Conservation (phyloP, 2,329 filamentous ascomycete species). For the Cladosporium phlei region DNA sequence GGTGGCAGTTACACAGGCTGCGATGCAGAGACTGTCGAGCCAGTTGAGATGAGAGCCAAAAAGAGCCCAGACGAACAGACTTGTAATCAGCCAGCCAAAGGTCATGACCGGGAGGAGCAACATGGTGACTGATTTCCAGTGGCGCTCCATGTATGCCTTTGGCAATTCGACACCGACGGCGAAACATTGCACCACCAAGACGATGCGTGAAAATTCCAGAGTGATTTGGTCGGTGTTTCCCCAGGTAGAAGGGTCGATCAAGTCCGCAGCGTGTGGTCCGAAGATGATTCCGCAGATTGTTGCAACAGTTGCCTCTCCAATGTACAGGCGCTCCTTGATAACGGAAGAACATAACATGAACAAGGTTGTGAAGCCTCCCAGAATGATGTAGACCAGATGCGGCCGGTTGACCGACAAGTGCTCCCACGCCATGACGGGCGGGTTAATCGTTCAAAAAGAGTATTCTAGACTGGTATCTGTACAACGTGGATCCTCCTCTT, state of each 20-base stretch:
- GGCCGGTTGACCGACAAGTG: conserved; percentile 84
- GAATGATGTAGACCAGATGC: conserved; percentile 96
- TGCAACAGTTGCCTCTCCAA: conserved; percentile 94
- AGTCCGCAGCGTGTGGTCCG: conserved; percentile 74
- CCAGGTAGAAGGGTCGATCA: conserved; percentile 73
- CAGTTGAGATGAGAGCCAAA: conserved; percentile 67
- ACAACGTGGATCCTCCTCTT: conserved; percentile 9
- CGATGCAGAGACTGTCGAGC: conserved; percentile 81
- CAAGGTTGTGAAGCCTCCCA: conserved; percentile 92
- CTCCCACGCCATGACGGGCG: conserved; percentile 64
- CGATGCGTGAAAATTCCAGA: conserved; percentile 82
- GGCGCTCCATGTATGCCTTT: conserved; percentile 93
- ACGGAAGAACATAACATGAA: conserved; percentile 98
- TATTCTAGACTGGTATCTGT: conserved; percentile 2
- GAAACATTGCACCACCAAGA: conserved; percentile 88
- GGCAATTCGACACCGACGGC: conserved; percentile 87
- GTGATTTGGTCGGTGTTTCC: conserved; percentile 82
- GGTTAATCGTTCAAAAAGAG: not conserved
- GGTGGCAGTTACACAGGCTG: conserved; percentile 93
- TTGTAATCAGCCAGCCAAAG: conserved; percentile 88
- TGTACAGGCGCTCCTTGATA: conserved; percentile 98
- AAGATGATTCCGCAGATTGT: conserved; percentile 86
- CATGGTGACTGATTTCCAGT: conserved; percentile 89
- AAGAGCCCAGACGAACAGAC: conserved; percentile 93
- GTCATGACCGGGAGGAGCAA: conserved; percentile 95